These are phyloP conservation scores for Monocercomonoides exilis DNA, from an alignment of 78 protist species.

Conservation along the genomic window DNA sequence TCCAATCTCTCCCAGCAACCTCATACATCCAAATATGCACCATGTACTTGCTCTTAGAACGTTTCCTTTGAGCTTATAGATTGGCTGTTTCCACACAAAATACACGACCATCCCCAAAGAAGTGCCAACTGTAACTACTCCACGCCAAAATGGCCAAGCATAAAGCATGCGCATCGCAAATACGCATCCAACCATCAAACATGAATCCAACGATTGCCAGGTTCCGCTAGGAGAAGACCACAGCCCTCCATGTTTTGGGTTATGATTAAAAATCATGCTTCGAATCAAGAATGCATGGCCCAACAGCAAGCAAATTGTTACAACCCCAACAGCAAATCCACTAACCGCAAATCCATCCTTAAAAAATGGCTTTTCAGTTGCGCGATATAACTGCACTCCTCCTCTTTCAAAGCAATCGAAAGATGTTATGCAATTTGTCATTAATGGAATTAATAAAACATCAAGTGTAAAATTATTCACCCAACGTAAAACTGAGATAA, in stretches of 20 bases:
- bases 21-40: no score
- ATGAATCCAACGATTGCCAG: neutral
- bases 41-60: no score
- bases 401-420: neutral
- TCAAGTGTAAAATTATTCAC: neutral
- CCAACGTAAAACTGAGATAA: neutral
- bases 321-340: neutral
- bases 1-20: no score
- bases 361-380: no score
- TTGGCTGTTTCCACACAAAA: neutral
- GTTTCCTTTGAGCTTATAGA: neutral
- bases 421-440: neutral
- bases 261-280: no score
- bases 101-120: neutral
- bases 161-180: neutral
- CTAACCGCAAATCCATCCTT: no score
- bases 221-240: neutral
- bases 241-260: neutral
- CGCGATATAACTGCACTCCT: neutral
- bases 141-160: neutral
- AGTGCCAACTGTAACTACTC: neutral
- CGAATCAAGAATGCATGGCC: neutral
- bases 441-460: neutral
- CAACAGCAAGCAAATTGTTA: neutral
- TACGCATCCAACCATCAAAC: neutral